Base-by-base conservation (phyloP, 176 grass and related monocot species). In the Metroxylon sagu region DNA sequence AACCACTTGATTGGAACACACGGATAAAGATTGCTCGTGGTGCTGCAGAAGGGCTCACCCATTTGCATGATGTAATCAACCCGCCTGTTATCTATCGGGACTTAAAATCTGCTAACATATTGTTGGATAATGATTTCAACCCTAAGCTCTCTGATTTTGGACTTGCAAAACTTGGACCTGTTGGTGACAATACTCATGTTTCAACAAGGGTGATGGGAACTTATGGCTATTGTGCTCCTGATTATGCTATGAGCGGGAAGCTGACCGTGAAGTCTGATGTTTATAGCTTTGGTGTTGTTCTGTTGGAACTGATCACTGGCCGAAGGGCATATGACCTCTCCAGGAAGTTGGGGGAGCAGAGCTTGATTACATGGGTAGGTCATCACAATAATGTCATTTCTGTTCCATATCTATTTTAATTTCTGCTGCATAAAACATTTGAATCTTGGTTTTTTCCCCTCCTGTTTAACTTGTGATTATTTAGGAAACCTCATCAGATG, bases 61-160 rank as follows among this genome's bases (percentile, higher is more conserved):
- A 73, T 52, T 54, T 73, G 70, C 59, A 73, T 39, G 59, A 73
- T 25, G 70, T 55, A 6, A 59, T 63, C 14, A 73, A 55, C 19
- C 70, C 59, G 14, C 70, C 70, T 14, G 70, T 63, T 35, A 73
- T 73, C 54, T 73, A 73, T 50, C 51, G 51, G 18, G 70, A 73
- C 70, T 29, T 73, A 5, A 73, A 73, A 73, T 73, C 70, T 54
- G 5, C 70, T 17, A 73, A 63, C 59, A 63, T 73, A 31, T 29
- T 73, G 25, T 55, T 73, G 8, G 59, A 73, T 51, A 23, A 73
- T 18, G 29, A 73, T 4, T 73, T 73, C 70, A 63, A 73, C 70
- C 59, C 70, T 25, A 72, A 72, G 70, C 70, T 62, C 49, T 72
- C 70, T 1, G 70, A 72, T 29, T 72, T 72, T 43, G 70, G 70